Conservation (phyloP, 352 stramenopile genomes). For the Globisporangium sylvaticum region DNA sequence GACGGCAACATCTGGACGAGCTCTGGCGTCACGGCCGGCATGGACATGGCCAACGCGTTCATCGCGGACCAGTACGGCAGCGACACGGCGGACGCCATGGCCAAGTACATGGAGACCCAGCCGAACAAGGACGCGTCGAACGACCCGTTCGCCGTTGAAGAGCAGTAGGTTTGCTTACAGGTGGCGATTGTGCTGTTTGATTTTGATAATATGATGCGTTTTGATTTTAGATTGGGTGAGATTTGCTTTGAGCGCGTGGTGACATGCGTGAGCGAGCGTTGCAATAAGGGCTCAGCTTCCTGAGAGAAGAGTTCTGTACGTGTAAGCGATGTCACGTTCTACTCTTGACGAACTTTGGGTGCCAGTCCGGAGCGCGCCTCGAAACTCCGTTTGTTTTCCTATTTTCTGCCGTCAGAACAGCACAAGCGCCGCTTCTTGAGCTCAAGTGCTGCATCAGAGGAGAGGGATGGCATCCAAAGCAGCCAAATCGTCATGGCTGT, state of each 20-base stretch:
- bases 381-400: too few relatives aligned
- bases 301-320: too few relatives aligned
- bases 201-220: not conserved
- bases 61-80: slow-evolving; percentile 17
- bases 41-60: slow-evolving; percentile 33
- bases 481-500: too few relatives aligned
- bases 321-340: too few relatives aligned
- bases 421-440: too few relatives aligned
- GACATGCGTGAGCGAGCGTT: not conserved
- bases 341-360: too few relatives aligned
- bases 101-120: slow-evolving; percentile 21
- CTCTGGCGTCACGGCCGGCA: slow-evolving; percentile 32
- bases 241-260: not conserved
- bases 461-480: too few relatives aligned
- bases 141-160: slow-evolving; percentile 17
- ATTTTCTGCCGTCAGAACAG: too few relatives aligned
- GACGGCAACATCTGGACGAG: slow-evolving; percentile 36
- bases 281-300: too few relatives aligned
- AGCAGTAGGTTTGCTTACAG: not conserved
- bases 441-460: too few relatives aligned
- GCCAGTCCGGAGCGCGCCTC: too few relatives aligned
- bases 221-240: not conserved
- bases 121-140: slow-evolving; percentile 21
- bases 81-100: slow-evolving; percentile 10
- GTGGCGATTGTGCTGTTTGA: not conserved